Evolutionary conservation across 257 asterid genomes (phyloP).

Genomic region (Knoxia roxburghii): DNA sequence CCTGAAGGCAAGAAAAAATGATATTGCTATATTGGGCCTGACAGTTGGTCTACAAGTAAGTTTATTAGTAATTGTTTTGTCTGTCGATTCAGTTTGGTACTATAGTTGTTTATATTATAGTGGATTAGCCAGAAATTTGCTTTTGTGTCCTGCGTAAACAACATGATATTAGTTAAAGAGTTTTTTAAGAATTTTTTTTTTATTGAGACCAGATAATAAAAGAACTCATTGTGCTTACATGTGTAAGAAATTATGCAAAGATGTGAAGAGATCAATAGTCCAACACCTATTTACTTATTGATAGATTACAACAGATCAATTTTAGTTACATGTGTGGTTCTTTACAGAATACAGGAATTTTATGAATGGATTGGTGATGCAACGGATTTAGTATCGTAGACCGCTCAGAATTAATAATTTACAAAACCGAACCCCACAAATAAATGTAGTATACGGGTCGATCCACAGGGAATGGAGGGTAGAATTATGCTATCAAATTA

Average conservation of each 20-base stretch:
- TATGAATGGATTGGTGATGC: conserved; percentile 85
- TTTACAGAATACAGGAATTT: conserved; percentile 75
- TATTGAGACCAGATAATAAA: too few species aligned
- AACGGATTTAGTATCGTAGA: too few species aligned
- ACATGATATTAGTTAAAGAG: too few species aligned
- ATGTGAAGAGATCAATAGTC: neutral
- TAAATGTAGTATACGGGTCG: too few species aligned
- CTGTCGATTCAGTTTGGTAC: neutral
- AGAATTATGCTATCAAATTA: too few species aligned
- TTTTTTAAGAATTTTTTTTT: too few species aligned
- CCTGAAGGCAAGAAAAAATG: conserved; percentile 66
- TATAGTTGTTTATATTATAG: neutral
- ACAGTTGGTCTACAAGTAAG: conserved; percentile 78
- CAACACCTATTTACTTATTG: neutral
- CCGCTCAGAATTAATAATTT: too few species aligned
- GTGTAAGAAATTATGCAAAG: too few species aligned
- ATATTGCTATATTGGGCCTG: conserved; percentile 79
- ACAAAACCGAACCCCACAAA: too few species aligned
- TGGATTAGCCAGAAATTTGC: neutral
- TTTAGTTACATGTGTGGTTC: neutral
- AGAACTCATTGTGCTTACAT: too few species aligned
- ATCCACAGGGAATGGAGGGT: too few species aligned
- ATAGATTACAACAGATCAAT: neutral
- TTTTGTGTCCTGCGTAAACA: too few species aligned
- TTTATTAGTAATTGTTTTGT: neutral